Evolutionary conservation across 176 grass and related monocot species (phyloP).

Genomic region (Oropetium thomaeum): DNA sequence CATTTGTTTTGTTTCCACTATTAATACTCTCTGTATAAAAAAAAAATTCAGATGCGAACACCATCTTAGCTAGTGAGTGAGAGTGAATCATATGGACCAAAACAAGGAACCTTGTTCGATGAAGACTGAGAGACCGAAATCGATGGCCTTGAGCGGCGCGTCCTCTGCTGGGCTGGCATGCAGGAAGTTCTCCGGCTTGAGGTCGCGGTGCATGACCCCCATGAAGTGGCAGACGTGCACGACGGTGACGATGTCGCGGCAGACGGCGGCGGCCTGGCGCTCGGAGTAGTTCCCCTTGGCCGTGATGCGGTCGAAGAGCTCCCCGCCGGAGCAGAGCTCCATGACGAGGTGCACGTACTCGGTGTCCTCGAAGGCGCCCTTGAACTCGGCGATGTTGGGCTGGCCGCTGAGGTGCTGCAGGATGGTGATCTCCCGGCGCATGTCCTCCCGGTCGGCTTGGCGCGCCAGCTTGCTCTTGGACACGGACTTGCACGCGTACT

Average conservation of each 20-base stretch:
- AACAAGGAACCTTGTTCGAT: slow-evolving; percentile 78
- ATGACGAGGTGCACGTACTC: slow-evolving; percentile 71
- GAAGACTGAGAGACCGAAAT: slow-evolving; percentile 83
- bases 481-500: slow-evolving; percentile 91
- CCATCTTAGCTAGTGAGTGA: too few relatives aligned
- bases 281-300: slow-evolving; percentile 63
- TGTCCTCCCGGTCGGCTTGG: slow-evolving; percentile 61
- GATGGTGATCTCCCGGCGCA: slow-evolving; percentile 82
- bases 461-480: slow-evolving; percentile 77
- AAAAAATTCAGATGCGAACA: neutral
- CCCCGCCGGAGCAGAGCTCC: slow-evolving; percentile 89
- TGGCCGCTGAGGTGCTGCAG: slow-evolving; percentile 92
- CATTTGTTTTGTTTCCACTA: slow-evolving; percentile 29
- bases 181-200: slow-evolving; percentile 94
- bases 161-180: slow-evolving; percentile 50
- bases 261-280: slow-evolving; percentile 62
- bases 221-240: slow-evolving; percentile 93
- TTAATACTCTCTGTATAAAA: neutral
- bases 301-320: slow-evolving; percentile 88
- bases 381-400: slow-evolving; percentile 82
- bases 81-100: neutral
- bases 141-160: slow-evolving; percentile 78
- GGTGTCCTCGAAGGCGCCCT: slow-evolving; percentile 76
- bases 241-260: slow-evolving; percentile 58
- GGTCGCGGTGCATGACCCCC: slow-evolving; percentile 88